Base-by-base conservation (phyloP, 2,329 filamentous ascomycete genomes). In the Dothiorella sarmentorum region DNA sequence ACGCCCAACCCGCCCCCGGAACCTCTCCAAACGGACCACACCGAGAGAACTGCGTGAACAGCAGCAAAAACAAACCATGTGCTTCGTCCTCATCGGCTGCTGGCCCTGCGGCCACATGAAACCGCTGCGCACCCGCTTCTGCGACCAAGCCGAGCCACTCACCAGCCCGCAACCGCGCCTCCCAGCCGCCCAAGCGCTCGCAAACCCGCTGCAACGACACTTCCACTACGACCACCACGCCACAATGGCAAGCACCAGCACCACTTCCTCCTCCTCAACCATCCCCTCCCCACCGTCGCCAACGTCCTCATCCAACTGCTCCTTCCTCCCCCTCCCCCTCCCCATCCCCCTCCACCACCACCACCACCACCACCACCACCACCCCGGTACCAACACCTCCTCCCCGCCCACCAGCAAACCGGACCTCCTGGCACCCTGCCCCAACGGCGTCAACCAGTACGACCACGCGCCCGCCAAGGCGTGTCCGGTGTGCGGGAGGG, bases 1-100 rank as follows among this genome's bases (percentile, higher is more conserved):
- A 31, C 29, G 10, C 3, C 29, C 7, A 9, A 31, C 7, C 7
- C 29, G 29, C 29, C 29, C 10, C n/a, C n/a, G n/a, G n/a, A n/a
- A 37, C 35, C n/a, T n/a, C n/a, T 37, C 35, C 3, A 17, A n/a
- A 13, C 10, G 29, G 9, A 31, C 29, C 29, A 7, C 29, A 10
- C 29, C 9, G n/a, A n/a, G n/a, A n/a, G n/a, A n/a, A n/a, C n/a
- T 9, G 4, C 22, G 15, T 2, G 10, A 18, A 49, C 2, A 33
- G 9, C 15, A 33, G 11, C 15, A 13, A 33, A 37, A 26, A 18
- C 10, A 51, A 7, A 17, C 29, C 31, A 52, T 56, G 52, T 56
- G 52, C 52, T 56, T 56, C 52, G 52, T 56, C 26, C 38, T 56
- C 52, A 33, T 56, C 38, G 52, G 52, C 26, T 56, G 52, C 27